These are phyloP conservation scores for Trichoderma sp. DNA, from an alignment of 2,329 filamentous ascomycete genomes.

Conservation along the genomic window DNA sequence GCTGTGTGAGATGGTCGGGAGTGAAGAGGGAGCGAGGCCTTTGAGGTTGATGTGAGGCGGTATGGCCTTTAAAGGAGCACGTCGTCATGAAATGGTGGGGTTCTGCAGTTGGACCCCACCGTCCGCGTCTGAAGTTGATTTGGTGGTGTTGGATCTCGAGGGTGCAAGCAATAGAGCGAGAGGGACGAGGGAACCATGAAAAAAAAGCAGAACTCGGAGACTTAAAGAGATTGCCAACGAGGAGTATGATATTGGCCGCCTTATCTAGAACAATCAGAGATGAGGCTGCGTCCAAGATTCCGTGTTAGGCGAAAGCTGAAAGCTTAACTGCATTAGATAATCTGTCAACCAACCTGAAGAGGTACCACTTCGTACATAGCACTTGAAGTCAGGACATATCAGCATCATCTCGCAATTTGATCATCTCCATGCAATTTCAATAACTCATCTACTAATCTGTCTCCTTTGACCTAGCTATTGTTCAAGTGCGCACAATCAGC, in stretches of 20 bases:
- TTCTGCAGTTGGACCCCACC: constrained; percentile 17
- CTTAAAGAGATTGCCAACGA: neutral
- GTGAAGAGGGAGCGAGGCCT: neutral
- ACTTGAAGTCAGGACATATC: too few relatives aligned
- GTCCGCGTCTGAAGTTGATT: neutral
- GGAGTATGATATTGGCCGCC: neutral
- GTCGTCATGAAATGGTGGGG: constrained; percentile 26
- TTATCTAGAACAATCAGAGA: too few relatives aligned
- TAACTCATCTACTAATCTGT: too few relatives aligned
- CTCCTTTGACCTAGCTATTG: too few relatives aligned
- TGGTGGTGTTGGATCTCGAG: neutral
- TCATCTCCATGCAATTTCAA: too few relatives aligned
- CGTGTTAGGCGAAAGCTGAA: too few relatives aligned
- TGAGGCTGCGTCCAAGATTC: too few relatives aligned
- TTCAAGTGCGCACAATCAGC: neutral
- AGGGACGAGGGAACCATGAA: too few relatives aligned
- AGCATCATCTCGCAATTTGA: too few relatives aligned
- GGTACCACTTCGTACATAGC: too few relatives aligned
- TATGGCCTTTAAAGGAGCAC: constrained; percentile 23
- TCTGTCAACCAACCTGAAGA: neutral
- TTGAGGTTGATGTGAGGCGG: constrained; percentile 7
- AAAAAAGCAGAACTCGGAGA: too few relatives aligned
- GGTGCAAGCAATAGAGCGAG: neutral
- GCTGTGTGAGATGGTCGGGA: neutral
- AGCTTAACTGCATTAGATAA: constrained; percentile 10